phyloP scores from a whole-genome alignment of 106 monocot species.

The Cymbidium sinense region DNA sequence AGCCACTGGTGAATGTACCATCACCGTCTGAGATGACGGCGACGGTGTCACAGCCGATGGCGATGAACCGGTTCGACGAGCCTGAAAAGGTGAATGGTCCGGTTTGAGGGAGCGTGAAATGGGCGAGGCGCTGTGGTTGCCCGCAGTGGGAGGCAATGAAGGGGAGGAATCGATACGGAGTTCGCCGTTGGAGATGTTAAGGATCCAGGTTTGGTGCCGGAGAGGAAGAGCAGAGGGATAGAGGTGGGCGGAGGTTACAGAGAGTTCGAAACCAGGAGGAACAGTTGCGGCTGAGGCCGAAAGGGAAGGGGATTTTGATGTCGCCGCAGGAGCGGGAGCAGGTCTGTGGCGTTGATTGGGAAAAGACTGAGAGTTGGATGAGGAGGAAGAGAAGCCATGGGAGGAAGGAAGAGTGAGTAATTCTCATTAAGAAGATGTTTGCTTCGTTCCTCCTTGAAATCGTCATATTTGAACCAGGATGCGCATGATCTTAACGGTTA shows the following conservation, averaged over 20 bases:
- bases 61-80: no score
- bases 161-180: conserved; percentile 23
- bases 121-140: conserved; percentile 5
- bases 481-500: no score
- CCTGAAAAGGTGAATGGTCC: conserved; percentile 19
- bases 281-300: conserved; percentile 23
- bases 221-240: background rate
- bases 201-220: conserved; percentile 8
- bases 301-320: conserved; percentile 24
- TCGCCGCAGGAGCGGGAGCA: conserved; percentile 23
- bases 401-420: no score
- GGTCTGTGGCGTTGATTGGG: conserved; percentile 3
- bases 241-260: conserved; percentile 8
- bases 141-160: conserved; percentile 23
- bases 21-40: conserved; percentile 15
- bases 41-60: conserved; percentile 31
- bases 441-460: no score
- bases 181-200: conserved; percentile 23
- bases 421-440: no score
- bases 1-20: conserved; percentile 21
- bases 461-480: no score
- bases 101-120: conserved; percentile 14
- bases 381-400: background rate
- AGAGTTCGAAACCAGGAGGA: conserved; percentile 21
- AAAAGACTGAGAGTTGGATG: background rate